These are phyloP conservation scores for Canariomyces notabilis DNA, from an alignment of 2,329 filamentous ascomycete genomes.

Conservation along the genomic window DNA sequence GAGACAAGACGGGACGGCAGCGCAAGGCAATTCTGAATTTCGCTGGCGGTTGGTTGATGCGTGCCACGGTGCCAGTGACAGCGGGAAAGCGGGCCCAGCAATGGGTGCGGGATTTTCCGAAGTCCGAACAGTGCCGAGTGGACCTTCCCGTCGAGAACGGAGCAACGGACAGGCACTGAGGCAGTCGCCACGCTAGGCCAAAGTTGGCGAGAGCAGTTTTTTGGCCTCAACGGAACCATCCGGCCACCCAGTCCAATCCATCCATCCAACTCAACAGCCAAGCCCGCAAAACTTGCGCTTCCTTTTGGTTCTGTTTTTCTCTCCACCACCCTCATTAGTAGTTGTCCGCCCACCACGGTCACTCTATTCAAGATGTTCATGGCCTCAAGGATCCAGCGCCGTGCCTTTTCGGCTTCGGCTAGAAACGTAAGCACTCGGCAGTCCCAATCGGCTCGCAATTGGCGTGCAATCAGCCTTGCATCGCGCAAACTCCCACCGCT, in stretches of 20 bases:
- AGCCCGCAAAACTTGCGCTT: not conserved
- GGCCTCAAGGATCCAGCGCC: slow-evolving; percentile 63
- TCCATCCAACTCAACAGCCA: slow-evolving; percentile 7
- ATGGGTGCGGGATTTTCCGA: slow-evolving; percentile 23
- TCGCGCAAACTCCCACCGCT: slow-evolving; percentile 7
- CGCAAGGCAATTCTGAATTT: too few species aligned
- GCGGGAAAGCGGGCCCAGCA: too few species aligned
- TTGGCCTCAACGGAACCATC: slow-evolving; percentile 17
- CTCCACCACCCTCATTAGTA: slow-evolving; percentile 3
- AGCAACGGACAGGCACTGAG: too few species aligned
- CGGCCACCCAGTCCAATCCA: slow-evolving; percentile 1
- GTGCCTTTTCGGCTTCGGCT: slow-evolving; percentile 76
- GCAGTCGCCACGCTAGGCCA: slow-evolving; percentile 19
- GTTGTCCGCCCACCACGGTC: slow-evolving; percentile 10
- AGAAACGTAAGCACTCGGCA: slow-evolving; percentile 56
- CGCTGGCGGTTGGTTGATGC: too few species aligned
- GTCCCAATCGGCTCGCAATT: not conserved
- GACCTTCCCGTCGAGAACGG: not conserved
- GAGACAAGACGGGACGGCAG: too few species aligned
- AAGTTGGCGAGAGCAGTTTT: slow-evolving; percentile 10
- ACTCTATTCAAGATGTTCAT: slow-evolving; percentile 63
- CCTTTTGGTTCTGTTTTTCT: slow-evolving; percentile 10
- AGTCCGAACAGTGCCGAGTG: slow-evolving; percentile 20
- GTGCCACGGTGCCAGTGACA: too few species aligned
- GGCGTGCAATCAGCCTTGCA: not conserved